Base-by-base conservation (phyloP, 2,329 filamentous ascomycete species). In the Periconia sp. region DNA sequence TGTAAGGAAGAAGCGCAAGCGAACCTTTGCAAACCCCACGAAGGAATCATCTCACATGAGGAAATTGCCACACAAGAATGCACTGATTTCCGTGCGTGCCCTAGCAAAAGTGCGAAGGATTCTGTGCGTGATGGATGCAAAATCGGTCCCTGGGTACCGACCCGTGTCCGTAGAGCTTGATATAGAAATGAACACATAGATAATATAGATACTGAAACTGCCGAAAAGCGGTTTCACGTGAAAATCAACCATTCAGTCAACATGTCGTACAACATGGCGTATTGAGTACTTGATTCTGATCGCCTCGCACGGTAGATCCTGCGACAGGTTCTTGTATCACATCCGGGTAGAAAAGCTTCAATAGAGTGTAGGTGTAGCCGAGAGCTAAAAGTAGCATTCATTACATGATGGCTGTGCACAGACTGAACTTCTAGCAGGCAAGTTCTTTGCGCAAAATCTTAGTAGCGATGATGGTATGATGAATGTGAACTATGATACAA, bases 321-420 rank as follows among this genome's bases (percentile, higher is more conserved):
- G 23, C 23, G 23, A 27, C 23, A 27, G 23, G 23, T 27, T 27
- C 23, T 8, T 27, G 23, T 33, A 23, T 20, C 10, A 15, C 13
- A 19, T n/a, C 8, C 18, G 20, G 10, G 11, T 20, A 6, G 30
- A 47, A 17, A 18, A 18, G 37, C 15, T 14, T 30, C 14, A 41
- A 18, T 33, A 15, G 19, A 7, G 27, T n/a, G 2, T 17, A 17
- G 31, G 14, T n/a, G 18, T 42, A 17, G 27, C 44, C 23, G 33
- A 20, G 17, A 31, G 46, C 43, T 40, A 33, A 31, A 51, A 51
- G 35, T 51, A 43, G 49, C 18, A 45, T 42, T 42, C 19, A 45
- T 19, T 19, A 31, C 27, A 19, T 30, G 35, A 18, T n/a, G 49
- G 49, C 49, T 51, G 49, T 46, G 49, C 49, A 35, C 47, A 43